phyloP scores from a whole-genome alignment of 2,329 filamentous ascomycete genomes.

The Trichocomaceae sp. region DNA sequence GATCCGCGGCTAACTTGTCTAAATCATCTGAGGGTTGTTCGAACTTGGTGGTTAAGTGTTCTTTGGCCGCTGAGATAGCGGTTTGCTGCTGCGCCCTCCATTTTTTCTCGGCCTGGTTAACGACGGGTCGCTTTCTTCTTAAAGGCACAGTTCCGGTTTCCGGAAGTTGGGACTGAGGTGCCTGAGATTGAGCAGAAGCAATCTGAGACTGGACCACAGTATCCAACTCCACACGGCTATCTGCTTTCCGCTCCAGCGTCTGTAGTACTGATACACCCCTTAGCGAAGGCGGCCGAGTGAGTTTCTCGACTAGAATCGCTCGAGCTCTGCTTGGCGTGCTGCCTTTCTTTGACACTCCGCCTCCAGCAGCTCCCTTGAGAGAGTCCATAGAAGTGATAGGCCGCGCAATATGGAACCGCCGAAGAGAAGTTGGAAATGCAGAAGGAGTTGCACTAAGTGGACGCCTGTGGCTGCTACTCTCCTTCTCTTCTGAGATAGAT shows the following conservation, averaged over 20 bases:
- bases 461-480: background rate
- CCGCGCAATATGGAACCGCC: conserved; percentile 36
- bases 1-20: conserved; percentile 37
- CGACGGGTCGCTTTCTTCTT: conserved; percentile 32
- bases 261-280: conserved; percentile 29
- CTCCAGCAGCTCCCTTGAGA: conserved; percentile 23
- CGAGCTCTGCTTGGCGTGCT: conserved; percentile 22
- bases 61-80: conserved; percentile 30
- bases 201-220: conserved; percentile 14
- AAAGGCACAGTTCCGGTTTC: background rate
- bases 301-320: conserved; percentile 37
- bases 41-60: conserved; percentile 29
- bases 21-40: conserved; percentile 26
- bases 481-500: conserved; percentile 9
- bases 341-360: conserved; percentile 31
- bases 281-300: conserved; percentile 27
- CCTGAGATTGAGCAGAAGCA: conserved; percentile 11
- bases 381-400: conserved; percentile 23
- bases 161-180: conserved; percentile 2
- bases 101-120: conserved; percentile 34
- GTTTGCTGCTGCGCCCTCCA: conserved; percentile 33
- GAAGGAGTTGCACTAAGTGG: conserved; percentile 10
- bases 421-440: conserved; percentile 26
- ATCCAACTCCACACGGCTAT: conserved; percentile 8
- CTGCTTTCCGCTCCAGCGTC: conserved; percentile 13